Evolutionary conservation across 805 yeast genomes (phyloP), one percentile per base, ranked within the genome.

Genomic region (Metschnikowia proteae): DNA sequence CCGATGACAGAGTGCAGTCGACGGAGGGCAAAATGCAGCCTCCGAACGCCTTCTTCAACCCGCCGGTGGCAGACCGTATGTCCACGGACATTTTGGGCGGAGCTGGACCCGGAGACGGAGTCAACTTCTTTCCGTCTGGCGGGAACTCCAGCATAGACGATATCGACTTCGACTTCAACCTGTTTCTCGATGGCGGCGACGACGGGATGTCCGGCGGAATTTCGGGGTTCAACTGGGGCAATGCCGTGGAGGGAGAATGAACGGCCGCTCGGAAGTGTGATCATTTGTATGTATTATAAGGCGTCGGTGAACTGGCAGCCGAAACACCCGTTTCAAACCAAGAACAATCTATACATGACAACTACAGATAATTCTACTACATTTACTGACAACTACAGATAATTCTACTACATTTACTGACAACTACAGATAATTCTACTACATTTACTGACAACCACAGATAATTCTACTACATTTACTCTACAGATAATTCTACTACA

Each of bases 91-190:
- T 70, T 6, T 53, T 70, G 30, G 68, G 63, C 10, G 55, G 57
- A n/a, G 43, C 49, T n/a, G 46, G 32, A 3, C 1, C 25, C 8
- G 57, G 51, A 13, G 52, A 53, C 27, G 59, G 59, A 7, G 51
- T 51, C n/a, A 52, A 53, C 32, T 61, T 63, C 45, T 65, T 63
- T 46, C 57, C 56, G 22, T 38, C 58, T 26, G 55, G 59, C 2
- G 56, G 58, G 22, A 53, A 54, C 25, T 61, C 63, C 7, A 64
- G 66, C n/a, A 60, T 71, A 33, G 76, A 71, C 39, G 77, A 72
- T 45, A 70, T 73, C 32, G 76, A 71, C 51, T 73, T 73, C 56
- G 76, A 71, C 51, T 72, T 72, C 55, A 68, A 69, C 51, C 69
- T 61, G 60, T 69, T 73, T 51, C 64, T 73, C 55, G 75, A 70